Percentiles rank a stretch among this genome's conserved stretches.
These are phyloP conservation scores for Cicer chorassanicum DNA, from an alignment of 306 rosid genomes.

Conservation along the genomic window DNA sequence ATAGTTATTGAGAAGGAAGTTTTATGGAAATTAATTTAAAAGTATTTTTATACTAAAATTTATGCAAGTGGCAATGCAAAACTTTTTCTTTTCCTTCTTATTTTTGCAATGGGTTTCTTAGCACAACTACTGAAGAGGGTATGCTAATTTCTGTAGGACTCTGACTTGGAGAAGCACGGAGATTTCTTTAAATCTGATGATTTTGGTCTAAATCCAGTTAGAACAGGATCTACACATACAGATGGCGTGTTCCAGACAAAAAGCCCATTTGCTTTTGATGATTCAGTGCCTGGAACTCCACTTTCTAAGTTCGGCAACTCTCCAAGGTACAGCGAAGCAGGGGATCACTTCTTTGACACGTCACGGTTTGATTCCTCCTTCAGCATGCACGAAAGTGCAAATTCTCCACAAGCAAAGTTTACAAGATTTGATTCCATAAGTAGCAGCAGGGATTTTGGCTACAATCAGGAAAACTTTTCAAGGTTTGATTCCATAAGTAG, in stretches of 20 bases:
- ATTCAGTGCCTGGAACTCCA: constrained; percentile 95
- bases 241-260: constrained; percentile 66
- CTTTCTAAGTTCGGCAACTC: constrained; percentile 79
- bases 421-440: constrained; percentile 66
- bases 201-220: constrained; percentile 69
- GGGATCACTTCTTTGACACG: constrained; percentile 80
- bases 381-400: constrained; percentile 64
- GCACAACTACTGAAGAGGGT: constrained; percentile 9
- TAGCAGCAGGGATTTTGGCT: constrained; percentile 66
- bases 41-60: constrained; percentile 25
- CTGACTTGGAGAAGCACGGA: constrained; percentile 61
- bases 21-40: constrained; percentile 8
- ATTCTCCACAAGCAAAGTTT: constrained; percentile 53
- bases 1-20: constrained; percentile 29
- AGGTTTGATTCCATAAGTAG: constrained; percentile 72
- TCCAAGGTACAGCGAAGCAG: constrained; percentile 87
- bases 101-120: constrained; percentile 35
- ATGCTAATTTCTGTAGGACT: constrained; percentile 59
- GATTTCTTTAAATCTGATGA: constrained; percentile 74
- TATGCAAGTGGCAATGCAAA: constrained; percentile 20
- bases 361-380: constrained; percentile 88
- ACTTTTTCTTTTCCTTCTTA: not conserved
- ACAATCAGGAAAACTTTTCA: constrained; percentile 44
- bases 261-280: constrained; percentile 82
- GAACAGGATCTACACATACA: constrained; percentile 69